Conservation (phyloP, 352 stramenopile species). For the Aphanomyces cochlioides region DNA sequence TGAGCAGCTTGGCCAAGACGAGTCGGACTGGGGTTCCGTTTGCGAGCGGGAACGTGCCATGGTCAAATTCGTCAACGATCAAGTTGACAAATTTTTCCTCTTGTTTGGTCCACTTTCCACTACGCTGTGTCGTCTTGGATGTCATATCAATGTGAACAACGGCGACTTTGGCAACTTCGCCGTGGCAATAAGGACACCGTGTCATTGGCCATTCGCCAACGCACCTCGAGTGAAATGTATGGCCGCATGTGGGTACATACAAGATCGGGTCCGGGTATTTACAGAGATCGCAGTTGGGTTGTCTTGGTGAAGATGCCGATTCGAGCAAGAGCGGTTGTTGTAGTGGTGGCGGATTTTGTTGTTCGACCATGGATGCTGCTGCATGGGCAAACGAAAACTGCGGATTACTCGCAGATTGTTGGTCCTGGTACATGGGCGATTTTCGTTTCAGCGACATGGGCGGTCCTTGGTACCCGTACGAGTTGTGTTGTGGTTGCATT, state of each 20-base stretch:
- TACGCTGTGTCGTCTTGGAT: constrained; percentile 59
- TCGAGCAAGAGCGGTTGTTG: too few relatives aligned
- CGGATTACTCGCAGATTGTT: background rate
- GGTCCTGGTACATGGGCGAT: constrained; percentile 7
- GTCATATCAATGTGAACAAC: constrained; percentile 73
- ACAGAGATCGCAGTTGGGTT: constrained; percentile 58
- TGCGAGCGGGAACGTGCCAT: constrained; percentile 63
- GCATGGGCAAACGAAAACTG: constrained; percentile 8
- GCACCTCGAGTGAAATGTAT: constrained; percentile 84
- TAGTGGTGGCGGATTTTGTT: background rate
- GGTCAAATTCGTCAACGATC: constrained; percentile 79
- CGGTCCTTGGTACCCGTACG: background rate
- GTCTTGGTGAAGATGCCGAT: background rate
- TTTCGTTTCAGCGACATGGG: constrained; percentile 7
- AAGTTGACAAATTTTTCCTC: constrained; percentile 85
- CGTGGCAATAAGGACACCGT: constrained; percentile 59
- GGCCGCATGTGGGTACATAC: constrained; percentile 60
- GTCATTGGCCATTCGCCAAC: constrained; percentile 72
- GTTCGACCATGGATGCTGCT: background rate
- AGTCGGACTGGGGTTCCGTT: constrained; percentile 81
- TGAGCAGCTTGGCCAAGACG: constrained; percentile 79
- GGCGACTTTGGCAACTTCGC: constrained; percentile 53
- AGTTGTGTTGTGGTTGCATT: background rate
- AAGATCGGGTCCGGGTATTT: constrained; percentile 76
- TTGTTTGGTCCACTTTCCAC: constrained; percentile 78